A percentile compares a stretch with the other conserved stretches of the same genome.
Conservation (phyloP, 2,329 filamentous ascomycete species). For the Metarhizium robertsii region DNA sequence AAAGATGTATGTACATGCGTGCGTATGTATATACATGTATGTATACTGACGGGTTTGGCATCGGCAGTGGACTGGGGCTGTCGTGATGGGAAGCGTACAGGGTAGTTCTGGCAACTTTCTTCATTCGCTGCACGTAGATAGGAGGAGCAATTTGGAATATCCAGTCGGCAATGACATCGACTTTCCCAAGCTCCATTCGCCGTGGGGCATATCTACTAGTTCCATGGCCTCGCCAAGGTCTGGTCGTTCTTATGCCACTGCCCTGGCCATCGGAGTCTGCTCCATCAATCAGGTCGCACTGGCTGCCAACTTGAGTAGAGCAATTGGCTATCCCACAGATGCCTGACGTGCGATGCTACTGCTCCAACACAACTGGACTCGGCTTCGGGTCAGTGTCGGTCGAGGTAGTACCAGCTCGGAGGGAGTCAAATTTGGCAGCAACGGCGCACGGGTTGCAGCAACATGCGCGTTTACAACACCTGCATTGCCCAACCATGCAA, state of each 20-base stretch:
- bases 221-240: not conserved
- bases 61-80: not conserved
- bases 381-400: not conserved
- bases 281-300: not conserved
- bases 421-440: too few relatives aligned
- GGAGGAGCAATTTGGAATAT: not conserved
- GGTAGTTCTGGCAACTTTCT: too few relatives aligned
- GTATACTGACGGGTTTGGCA: too few relatives aligned
- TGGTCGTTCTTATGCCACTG: not conserved
- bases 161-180: not conserved
- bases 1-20: too few relatives aligned
- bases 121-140: too few relatives aligned
- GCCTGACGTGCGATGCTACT: not conserved
- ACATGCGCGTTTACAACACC: too few relatives aligned
- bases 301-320: too few relatives aligned
- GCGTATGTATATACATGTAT: too few relatives aligned
- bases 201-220: too few relatives aligned
- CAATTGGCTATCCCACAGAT: not conserved
- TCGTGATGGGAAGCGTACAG: not conserved
- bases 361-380: not conserved
- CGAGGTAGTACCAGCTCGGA: not conserved
- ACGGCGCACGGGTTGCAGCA: too few relatives aligned
- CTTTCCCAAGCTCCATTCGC: not conserved
- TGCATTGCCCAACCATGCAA: too few relatives aligned
- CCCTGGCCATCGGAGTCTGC: not conserved